Evolutionary conservation across 2,329 filamentous ascomycete species (phyloP).

Genomic region (Arthrobotrys iridis): DNA sequence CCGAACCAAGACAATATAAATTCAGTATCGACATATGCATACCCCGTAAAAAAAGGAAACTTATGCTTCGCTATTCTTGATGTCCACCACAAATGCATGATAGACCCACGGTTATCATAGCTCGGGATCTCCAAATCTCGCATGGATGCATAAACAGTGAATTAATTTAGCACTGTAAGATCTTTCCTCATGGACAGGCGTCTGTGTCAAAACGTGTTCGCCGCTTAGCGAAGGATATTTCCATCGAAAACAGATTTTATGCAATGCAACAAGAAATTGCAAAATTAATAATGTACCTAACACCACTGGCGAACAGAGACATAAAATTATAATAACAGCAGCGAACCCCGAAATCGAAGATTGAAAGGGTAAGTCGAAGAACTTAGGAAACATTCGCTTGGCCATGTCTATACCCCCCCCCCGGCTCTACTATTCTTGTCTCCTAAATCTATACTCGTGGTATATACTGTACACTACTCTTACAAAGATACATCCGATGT

Average conservation of each 20-base stretch:
- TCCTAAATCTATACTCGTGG: slow-evolving; percentile 10
- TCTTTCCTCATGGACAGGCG: slow-evolving; percentile 20
- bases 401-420: neutral
- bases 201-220: slow-evolving; percentile 27
- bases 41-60: too few relatives aligned
- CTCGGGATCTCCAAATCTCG: slow-evolving; percentile 15
- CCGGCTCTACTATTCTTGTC: slow-evolving; percentile 5
- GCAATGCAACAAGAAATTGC: slow-evolving; percentile 2
- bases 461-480: slow-evolving; percentile 17
- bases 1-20: slow-evolving; percentile 1
- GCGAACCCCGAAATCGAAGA: neutral
- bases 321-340: neutral
- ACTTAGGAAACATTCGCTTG: neutral
- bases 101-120: slow-evolving; percentile 10
- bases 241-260: slow-evolving; percentile 14
- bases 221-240: slow-evolving; percentile 33
- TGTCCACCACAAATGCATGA: slow-evolving; percentile 6
- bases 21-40: neutral
- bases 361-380: slow-evolving; percentile 14
- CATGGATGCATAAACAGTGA: slow-evolving; percentile 18
- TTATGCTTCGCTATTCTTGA: slow-evolving; percentile 2
- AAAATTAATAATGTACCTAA: too few relatives aligned
- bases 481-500: slow-evolving; percentile 10
- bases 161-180: slow-evolving; percentile 1
- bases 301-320: neutral